A percentile compares a stretch with the other conserved stretches of the same genome.
phyloP scores from a whole-genome alignment of 176 grass and related monocot species.

The Echinochloa phyllopogon region DNA sequence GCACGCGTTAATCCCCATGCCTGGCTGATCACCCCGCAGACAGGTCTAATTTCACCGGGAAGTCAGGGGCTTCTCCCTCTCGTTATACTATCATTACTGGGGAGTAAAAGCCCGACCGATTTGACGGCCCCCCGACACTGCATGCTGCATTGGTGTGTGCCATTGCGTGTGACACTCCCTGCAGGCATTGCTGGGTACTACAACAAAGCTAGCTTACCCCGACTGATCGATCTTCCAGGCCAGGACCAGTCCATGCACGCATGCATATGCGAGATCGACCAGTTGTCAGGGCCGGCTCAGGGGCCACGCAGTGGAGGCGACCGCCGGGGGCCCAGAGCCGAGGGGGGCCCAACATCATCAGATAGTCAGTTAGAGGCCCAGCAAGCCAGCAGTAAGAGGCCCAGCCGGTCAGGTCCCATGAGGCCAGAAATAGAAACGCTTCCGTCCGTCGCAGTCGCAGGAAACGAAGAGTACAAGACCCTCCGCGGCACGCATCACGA shows the following conservation, averaged over 20 bases:
- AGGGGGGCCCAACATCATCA: too few species aligned
- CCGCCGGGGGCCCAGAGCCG: too few species aligned
- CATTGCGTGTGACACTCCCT: conserved; percentile 25
- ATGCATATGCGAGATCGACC: conserved; percentile 16
- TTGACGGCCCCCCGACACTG: conserved; percentile 52
- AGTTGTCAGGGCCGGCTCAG: too few species aligned
- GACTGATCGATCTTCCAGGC: background rate
- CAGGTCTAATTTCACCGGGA: background rate
- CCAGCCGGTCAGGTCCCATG: too few species aligned
- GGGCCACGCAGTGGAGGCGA: too few species aligned
- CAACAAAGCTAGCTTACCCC: background rate
- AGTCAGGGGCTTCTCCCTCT: background rate
- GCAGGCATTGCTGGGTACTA: background rate
- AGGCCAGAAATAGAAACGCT: too few species aligned
- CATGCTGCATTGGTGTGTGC: conserved; percentile 35
- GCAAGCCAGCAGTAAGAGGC: too few species aligned
- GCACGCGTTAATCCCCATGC: background rate
- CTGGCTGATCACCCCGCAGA: background rate
- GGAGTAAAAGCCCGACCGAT: conserved; percentile 51
- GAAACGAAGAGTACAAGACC: too few species aligned
- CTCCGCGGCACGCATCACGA: too few species aligned
- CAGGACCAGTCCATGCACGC: conserved; percentile 28
- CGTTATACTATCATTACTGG: conserved; percentile 36
- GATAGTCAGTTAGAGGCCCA: too few species aligned
- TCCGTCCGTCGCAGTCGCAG: too few species aligned